Percentiles rank a stretch among this genome's conserved stretches.
Conservation (phyloP, 768 basidiomycete species). For the Rhodotorula sphaerocarpa region DNA sequence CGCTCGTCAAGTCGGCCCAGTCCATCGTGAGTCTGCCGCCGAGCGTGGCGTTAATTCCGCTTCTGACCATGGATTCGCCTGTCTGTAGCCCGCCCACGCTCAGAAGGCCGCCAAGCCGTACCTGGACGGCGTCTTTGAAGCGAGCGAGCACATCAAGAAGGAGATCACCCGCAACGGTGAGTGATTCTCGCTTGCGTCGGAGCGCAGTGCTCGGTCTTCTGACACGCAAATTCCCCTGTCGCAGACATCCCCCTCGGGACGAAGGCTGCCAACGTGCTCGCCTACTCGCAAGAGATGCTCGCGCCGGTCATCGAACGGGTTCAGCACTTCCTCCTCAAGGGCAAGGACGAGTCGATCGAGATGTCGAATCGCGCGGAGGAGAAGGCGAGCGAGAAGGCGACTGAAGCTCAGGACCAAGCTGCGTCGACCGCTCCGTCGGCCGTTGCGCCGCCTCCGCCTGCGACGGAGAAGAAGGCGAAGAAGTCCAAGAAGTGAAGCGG, state of each 20-base stretch:
- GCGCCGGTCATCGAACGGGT: slow-evolving; percentile 16
- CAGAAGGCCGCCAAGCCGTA: slow-evolving; percentile 16
- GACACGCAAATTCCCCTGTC: background rate
- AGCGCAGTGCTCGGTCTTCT: background rate
- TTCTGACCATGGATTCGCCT: no score
- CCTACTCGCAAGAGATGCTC: slow-evolving; percentile 25
- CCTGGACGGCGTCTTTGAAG: slow-evolving; percentile 10
- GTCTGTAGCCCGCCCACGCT: slow-evolving; percentile 3
- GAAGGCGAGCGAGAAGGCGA: background rate
- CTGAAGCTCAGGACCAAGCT: no score
- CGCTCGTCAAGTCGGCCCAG: slow-evolving; percentile 8
- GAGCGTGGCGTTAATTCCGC: no score
- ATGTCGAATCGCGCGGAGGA: slow-evolving; percentile 2
- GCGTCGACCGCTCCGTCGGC: no score
- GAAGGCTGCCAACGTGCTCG: slow-evolving; percentile 12
- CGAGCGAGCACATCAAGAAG: slow-evolving; percentile 6
- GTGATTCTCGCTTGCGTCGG: background rate
- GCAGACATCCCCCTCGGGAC: slow-evolving; percentile 16
- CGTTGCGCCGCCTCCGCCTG: no score
- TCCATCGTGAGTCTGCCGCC: slow-evolving; percentile 8
- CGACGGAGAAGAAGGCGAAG: no score
- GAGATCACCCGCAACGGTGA: slow-evolving; percentile 8
- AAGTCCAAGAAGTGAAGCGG: no score
- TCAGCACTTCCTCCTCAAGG: slow-evolving; percentile 12
- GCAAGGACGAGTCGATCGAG: slow-evolving; percentile 8